These are phyloP conservation scores for Aspergillaceae sp. DNA, from an alignment of 2,329 filamentous ascomycete genomes.

Conservation along the genomic window DNA sequence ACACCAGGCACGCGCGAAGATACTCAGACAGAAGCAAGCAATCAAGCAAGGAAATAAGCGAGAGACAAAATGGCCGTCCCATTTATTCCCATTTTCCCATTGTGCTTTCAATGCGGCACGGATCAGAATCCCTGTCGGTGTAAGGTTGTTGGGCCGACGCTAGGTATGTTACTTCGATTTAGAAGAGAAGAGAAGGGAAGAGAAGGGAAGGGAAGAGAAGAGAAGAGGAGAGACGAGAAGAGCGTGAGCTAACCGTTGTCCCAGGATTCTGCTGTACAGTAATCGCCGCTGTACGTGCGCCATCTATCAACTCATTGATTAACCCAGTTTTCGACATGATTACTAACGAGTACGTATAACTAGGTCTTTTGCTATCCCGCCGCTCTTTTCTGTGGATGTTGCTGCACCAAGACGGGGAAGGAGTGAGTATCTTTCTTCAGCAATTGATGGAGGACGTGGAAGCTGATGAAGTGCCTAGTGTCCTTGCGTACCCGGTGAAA, in stretches of 20 bases:
- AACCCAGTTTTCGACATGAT: too few species aligned
- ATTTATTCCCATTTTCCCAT: slow-evolving; percentile 41
- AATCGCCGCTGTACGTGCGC: slow-evolving; percentile 40
- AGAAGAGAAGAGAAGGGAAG: too few species aligned
- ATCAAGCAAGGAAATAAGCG: background rate
- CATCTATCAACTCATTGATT: background rate
- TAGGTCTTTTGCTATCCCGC: slow-evolving; percentile 49
- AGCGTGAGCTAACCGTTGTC: background rate
- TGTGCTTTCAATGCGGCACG: slow-evolving; percentile 50
- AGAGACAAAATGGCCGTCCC: slow-evolving; percentile 25
- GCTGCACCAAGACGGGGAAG: slow-evolving; percentile 46
- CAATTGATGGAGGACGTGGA: background rate
- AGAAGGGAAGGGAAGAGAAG: too few species aligned
- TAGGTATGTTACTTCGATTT: slow-evolving; percentile 28
- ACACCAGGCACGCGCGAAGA: too few species aligned
- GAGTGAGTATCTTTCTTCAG: slow-evolving; percentile 33
- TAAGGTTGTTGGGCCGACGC: slow-evolving; percentile 48
- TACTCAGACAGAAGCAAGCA: background rate
- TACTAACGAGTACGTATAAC: background rate
- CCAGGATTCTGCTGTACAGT: slow-evolving; percentile 40
- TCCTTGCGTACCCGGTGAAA: slow-evolving; percentile 46
- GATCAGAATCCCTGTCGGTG: slow-evolving; percentile 51
- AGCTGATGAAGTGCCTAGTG: slow-evolving; percentile 25
- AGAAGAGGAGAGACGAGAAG: too few species aligned
- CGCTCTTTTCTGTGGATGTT: slow-evolving; percentile 49